These are phyloP conservation scores for Xylariomycetidae sp. DNA, from an alignment of 2,329 filamentous ascomycete species.

Conservation along the genomic window DNA sequence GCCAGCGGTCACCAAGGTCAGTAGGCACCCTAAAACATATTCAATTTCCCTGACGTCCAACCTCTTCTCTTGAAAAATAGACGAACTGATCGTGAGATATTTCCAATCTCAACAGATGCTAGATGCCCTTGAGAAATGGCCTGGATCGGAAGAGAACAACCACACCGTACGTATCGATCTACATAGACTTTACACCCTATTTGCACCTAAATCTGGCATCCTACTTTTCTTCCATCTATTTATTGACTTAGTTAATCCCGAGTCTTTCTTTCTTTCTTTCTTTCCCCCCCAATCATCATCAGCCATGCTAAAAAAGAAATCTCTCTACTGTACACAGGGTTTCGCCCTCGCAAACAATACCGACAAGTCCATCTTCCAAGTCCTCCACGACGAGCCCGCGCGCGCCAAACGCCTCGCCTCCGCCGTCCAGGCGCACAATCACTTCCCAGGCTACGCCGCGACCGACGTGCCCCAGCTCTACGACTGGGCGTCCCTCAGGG, in stretches of 20 bases:
- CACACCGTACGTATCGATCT: slow-evolving; percentile 28
- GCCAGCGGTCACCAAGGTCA: slow-evolving; percentile 22
- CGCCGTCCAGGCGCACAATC: slow-evolving; percentile 3
- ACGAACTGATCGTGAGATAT: background rate
- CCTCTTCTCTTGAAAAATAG: background rate
- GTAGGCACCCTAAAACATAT: background rate
- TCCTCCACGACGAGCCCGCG: slow-evolving; percentile 7
- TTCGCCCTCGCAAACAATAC: slow-evolving; percentile 11
- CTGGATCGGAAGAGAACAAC: slow-evolving; percentile 28
- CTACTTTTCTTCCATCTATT: too few species aligned
- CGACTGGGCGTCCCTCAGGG: slow-evolving; percentile 7
- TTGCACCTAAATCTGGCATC: too few species aligned
- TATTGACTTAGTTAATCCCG: too few species aligned
- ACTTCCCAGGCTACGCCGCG: slow-evolving; percentile 1
- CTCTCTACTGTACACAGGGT: too few species aligned
- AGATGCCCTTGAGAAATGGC: slow-evolving; percentile 32
- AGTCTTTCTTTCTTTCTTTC: too few species aligned
- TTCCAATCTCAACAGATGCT: slow-evolving; percentile 13
- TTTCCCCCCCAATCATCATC: too few species aligned
- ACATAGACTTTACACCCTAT: too few species aligned
- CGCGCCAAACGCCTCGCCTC: slow-evolving; percentile 10
- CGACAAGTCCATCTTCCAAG: slow-evolving; percentile 11
- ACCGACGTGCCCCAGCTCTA: slow-evolving; percentile 3
- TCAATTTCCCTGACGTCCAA: too few species aligned
- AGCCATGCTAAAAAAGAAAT: too few species aligned